Evolutionary conservation across 768 basidiomycete species (phyloP), one percentile per base, ranked within the genome.

Genomic region (Daedaleopsis sinensis): DNA sequence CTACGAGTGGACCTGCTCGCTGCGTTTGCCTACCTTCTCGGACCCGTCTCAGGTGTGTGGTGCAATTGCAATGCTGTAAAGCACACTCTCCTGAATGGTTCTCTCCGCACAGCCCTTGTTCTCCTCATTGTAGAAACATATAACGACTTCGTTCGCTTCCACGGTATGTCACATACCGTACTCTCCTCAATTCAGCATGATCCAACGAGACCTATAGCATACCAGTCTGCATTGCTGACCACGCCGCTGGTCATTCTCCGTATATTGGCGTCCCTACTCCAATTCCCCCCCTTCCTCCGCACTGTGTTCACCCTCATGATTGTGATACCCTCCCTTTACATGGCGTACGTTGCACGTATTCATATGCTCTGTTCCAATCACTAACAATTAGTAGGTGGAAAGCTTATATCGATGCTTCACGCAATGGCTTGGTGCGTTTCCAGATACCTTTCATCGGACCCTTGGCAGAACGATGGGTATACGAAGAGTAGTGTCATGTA

Each of bases 141-240:
- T 62, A 89, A 89, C 67, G 87, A 91, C 72, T 88, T 84, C 63
- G 84, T 91, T 59, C 85, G 91, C 55, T 92, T 91, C 71, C 90
- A 91, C 70, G 88, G 90, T 89, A 55, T 68, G 82, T 69, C 23
- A 23, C 6, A 10, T 27, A 21, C 18, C 44, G 3, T n/a, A 18
- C 9, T 37, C 11, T 18, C 2, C 36, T 8, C 21, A 11, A 39
- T 5, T 11, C 42, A 19, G 18, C 15, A 36, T 35, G 43, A 55
- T 57, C 55, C 49, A 50, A 32, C 56, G 51, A n/a, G 63, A 52
- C 55, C 57, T 39, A 21, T 69, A 93, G 91, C 89, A 35, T 92
- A 92, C 69, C 91, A 92, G 74, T 90, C 90, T 12, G 90, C 88
- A 5, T 78, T 93, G 13, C 72, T 90, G 46, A 84, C 85, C 5